A percentile compares a stretch with the other conserved stretches of the same genome.
Conservation (phyloP, 148 eudicot genomes). For the Dysphania ambrosioides region DNA sequence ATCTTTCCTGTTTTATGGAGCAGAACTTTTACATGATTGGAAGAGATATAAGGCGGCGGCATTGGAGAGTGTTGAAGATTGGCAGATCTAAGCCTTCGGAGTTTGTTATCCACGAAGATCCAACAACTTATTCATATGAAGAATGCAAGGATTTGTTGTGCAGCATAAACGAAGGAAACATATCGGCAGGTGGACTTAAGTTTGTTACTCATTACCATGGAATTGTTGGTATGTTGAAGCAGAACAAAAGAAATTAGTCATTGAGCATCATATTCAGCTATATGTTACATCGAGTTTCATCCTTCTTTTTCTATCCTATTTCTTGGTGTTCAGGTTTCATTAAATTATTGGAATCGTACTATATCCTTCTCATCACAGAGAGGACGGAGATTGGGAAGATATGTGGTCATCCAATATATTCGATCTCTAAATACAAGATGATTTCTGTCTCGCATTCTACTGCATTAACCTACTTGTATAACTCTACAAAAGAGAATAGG, state of each 20-base stretch:
- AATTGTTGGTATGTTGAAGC: conserved; percentile 48
- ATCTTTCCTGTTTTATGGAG: conserved; percentile 10
- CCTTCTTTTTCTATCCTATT: no score
- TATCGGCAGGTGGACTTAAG: conserved; percentile 62
- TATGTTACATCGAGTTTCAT: no score
- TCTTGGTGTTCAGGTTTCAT: conserved; percentile 62
- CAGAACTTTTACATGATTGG: conserved; percentile 89
- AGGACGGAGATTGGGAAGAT: conserved; percentile 70
- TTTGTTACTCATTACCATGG: conserved; percentile 75
- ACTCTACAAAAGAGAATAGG: conserved; percentile 79
- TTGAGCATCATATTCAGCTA: neutral
- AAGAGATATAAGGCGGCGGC: conserved; percentile 48
- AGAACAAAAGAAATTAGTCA: neutral
- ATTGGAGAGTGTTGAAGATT: conserved; percentile 82
- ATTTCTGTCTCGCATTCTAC: conserved; percentile 54
- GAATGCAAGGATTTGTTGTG: conserved; percentile 48
- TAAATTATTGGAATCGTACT: conserved; percentile 71
- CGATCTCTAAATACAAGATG: conserved; percentile 66
- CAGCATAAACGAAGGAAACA: conserved; percentile 55
- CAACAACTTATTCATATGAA: conserved; percentile 48
- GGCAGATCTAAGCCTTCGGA: conserved; percentile 65
- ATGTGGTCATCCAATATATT: conserved; percentile 72
- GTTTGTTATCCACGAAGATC: conserved; percentile 56
- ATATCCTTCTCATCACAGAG: conserved; percentile 78
- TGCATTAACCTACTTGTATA: conserved; percentile 46